Percentiles rank a stretch among this genome's conserved stretches.
Evolutionary conservation across 768 basidiomycete species (phyloP).

Genomic region (Russula sp.): DNA sequence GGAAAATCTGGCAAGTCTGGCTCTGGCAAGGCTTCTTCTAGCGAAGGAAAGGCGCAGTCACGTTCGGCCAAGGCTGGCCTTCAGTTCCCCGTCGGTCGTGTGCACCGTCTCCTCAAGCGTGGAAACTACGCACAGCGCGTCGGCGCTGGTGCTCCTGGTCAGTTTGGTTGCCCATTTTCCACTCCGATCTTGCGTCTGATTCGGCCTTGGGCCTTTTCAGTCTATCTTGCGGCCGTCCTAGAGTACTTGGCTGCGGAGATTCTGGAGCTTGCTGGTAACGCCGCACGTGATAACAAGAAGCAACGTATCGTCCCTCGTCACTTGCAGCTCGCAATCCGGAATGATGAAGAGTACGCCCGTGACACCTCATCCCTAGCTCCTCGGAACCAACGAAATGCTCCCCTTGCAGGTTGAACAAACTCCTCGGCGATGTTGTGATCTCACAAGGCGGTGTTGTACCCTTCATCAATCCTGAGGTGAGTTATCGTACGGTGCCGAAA

Average conservation of each 20-base stretch:
- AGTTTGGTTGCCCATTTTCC: conserved; percentile 19
- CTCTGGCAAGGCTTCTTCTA: conserved; percentile 42
- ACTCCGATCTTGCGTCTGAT: neutral
- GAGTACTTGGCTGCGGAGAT: conserved; percentile 93
- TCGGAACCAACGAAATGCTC: neutral
- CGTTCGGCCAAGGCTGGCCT: conserved; percentile 74
- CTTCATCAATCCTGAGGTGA: conserved; percentile 49
- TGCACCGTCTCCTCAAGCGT: conserved; percentile 82
- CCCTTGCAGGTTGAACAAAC: conserved; percentile 50
- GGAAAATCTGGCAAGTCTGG: conserved; percentile 30
- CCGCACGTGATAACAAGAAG: conserved; percentile 81
- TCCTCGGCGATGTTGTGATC: conserved; percentile 81
- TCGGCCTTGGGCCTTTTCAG: conserved; percentile 31
- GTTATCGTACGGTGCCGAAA: conserved; percentile 1
- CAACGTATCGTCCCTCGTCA: conserved; percentile 93
- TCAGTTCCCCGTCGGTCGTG: conserved; percentile 90
- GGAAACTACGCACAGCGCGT: conserved; percentile 85
- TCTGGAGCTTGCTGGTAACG: conserved; percentile 86
- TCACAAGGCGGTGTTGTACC: conserved; percentile 94
- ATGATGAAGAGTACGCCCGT: conserved; percentile 72
- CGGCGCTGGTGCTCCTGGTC: conserved; percentile 82
- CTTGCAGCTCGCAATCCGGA: conserved; percentile 86
- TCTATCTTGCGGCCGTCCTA: conserved; percentile 86
- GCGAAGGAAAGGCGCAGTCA: conserved; percentile 47
- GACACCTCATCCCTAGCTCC: neutral